These are phyloP conservation scores for Cercospora sojina DNA, from an alignment of 2,329 filamentous ascomycete genomes.

Conservation along the genomic window DNA sequence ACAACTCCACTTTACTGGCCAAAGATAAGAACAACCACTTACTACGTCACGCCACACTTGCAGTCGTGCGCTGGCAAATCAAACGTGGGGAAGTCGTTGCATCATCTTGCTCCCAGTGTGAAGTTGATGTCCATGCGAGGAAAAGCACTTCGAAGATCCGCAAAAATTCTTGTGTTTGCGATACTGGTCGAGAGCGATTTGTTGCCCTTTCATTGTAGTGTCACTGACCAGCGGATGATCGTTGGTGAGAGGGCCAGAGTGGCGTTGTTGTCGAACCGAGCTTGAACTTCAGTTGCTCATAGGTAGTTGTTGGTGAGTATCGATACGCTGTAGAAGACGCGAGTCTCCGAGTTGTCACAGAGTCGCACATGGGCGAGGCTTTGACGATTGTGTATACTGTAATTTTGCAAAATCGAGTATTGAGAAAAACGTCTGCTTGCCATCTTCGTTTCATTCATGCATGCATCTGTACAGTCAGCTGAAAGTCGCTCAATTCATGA, in stretches of 20 bases:
- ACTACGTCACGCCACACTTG: conserved; percentile 29
- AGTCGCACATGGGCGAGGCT: neutral
- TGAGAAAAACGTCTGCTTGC: neutral
- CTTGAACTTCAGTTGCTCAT: conserved; percentile 40
- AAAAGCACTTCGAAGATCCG: conserved; percentile 47
- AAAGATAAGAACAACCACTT: conserved; percentile 2
- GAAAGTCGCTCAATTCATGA: neutral
- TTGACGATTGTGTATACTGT: neutral
- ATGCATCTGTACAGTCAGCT: neutral
- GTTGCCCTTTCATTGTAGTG: conserved; percentile 53
- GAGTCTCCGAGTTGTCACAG: conserved; percentile 31
- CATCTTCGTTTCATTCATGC: neutral
- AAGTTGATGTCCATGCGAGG: conserved; percentile 44
- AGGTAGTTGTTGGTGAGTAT: conserved; percentile 32
- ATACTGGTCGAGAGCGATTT: conserved; percentile 48
- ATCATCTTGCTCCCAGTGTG: conserved; percentile 44
- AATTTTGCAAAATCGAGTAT: neutral
- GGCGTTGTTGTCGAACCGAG: conserved; percentile 50
- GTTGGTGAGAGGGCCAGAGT: conserved; percentile 49
- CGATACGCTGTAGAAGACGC: conserved; percentile 39
- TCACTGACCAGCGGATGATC: conserved; percentile 51
- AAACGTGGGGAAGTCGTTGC: conserved; percentile 51
- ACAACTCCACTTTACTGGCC: neutral
- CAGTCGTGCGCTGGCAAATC: conserved; percentile 47
- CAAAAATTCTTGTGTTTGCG: conserved; percentile 49